Conservation (phyloP, 1,284 basidiomycete genomes). For the Mycena sp. region DNA sequence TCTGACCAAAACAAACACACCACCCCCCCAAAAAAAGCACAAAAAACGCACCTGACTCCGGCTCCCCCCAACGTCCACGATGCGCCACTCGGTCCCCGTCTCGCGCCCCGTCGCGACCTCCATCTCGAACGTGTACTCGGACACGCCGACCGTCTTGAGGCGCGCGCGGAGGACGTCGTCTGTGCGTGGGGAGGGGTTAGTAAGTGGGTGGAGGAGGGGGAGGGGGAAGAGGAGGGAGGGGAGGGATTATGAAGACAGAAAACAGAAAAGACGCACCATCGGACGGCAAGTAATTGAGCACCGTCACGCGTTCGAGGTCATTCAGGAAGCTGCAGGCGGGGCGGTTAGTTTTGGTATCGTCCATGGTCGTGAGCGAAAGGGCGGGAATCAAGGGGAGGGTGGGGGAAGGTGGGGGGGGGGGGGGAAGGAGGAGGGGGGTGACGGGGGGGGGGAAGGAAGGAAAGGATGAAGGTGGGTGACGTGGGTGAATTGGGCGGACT, state of each 20-base stretch:
- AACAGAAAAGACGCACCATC: slow-evolving; percentile 57
- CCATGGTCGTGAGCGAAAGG: too few species aligned
- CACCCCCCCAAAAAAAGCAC: background rate
- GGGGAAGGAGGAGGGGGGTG: background rate
- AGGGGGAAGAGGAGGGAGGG: background rate
- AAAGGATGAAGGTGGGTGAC: too few species aligned
- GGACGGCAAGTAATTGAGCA: slow-evolving; percentile 68
- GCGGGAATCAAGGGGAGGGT: too few species aligned
- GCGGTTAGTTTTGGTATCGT: too few species aligned
- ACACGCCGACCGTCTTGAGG: slow-evolving; percentile 79
- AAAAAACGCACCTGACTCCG: slow-evolving; percentile 68
- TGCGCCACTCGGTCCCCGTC: slow-evolving; percentile 80
- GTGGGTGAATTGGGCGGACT: too few species aligned
- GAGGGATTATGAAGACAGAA: slow-evolving; percentile 14
- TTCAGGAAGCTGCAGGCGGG: slow-evolving; percentile 66
- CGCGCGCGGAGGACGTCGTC: slow-evolving; percentile 80
- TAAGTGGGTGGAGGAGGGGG: background rate
- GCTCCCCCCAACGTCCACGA: slow-evolving; percentile 82
- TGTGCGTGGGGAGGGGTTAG: slow-evolving; percentile 33
- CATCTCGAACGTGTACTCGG: slow-evolving; percentile 83
- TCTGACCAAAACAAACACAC: too few species aligned
- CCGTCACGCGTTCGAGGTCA: slow-evolving; percentile 73
- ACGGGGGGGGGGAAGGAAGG: background rate
- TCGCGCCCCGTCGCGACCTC: slow-evolving; percentile 69
- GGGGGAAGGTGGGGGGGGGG: background rate